phyloP scores from a whole-genome alignment of 1,284 basidiomycete species.

The Psilocybe mexicana region DNA sequence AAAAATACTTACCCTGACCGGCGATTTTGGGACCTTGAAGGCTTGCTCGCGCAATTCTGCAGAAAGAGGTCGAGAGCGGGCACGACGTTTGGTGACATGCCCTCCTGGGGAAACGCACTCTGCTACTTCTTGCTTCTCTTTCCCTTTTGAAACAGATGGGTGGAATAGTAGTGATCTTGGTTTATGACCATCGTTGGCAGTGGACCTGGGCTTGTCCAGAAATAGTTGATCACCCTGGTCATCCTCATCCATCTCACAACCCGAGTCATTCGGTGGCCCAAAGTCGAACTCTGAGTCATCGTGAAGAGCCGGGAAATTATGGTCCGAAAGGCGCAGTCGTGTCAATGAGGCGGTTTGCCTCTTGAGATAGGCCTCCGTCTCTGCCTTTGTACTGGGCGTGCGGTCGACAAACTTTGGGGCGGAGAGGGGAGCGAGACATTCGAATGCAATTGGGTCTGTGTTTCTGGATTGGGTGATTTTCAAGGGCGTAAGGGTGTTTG shows the following conservation, averaged over 20 bases:
- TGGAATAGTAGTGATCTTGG: slow-evolving; percentile 30
- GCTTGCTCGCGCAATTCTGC: slow-evolving; percentile 58
- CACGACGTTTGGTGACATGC: slow-evolving; percentile 69
- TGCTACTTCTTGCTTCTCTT: slow-evolving; percentile 58
- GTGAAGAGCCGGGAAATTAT: slow-evolving; percentile 42
- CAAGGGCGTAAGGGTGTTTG: slow-evolving; percentile 49
- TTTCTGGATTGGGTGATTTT: slow-evolving; percentile 38
- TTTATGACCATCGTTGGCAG: slow-evolving; percentile 28
- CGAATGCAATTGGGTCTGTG: slow-evolving; percentile 42
- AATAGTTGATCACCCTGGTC: slow-evolving; percentile 34
- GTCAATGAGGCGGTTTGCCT: slow-evolving; percentile 68
- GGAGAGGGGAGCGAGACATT: slow-evolving; percentile 64
- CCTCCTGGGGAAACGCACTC: slow-evolving; percentile 73
- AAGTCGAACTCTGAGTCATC: slow-evolving; percentile 27
- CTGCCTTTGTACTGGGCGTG: slow-evolving; percentile 60
- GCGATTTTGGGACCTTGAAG: slow-evolving; percentile 41
- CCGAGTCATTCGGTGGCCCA: slow-evolving; percentile 47
- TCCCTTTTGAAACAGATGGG: slow-evolving; percentile 29
- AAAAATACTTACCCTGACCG: slow-evolving; percentile 40
- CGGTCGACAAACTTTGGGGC: slow-evolving; percentile 54
- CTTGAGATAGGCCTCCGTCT: slow-evolving; percentile 62
- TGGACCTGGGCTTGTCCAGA: slow-evolving; percentile 28
- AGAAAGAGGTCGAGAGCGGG: slow-evolving; percentile 67
- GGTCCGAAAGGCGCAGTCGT: slow-evolving; percentile 60
- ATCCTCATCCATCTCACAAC: slow-evolving; percentile 45